These are phyloP conservation scores for Rubroshorea leprosula DNA, from an alignment of 345 rosid genomes.

Conservation along the genomic window DNA sequence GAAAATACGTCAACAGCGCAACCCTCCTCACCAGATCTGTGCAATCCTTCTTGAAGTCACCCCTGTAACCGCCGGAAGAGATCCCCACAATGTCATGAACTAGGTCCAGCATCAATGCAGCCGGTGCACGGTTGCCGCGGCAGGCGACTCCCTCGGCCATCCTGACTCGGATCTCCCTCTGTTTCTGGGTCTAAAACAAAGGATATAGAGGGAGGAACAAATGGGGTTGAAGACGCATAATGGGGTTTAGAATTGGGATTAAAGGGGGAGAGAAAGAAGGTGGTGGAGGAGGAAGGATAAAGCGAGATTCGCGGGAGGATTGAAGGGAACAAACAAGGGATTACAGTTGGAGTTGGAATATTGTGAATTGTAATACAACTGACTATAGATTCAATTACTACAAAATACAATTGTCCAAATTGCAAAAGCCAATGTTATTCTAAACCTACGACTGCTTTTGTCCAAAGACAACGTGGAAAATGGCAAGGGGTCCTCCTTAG, in stretches of 20 bases:
- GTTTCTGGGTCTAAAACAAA: background rate
- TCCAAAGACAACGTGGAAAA: background rate
- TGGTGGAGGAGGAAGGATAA: constrained; percentile 10
- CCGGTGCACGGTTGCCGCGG: constrained; percentile 21
- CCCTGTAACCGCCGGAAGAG: constrained; percentile 16
- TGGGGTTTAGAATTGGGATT: background rate
- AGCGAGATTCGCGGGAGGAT: constrained; percentile 41
- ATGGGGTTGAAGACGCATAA: background rate
- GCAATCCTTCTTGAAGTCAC: constrained; percentile 59
- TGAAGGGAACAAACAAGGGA: constrained; percentile 9
- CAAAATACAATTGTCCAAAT: too few species aligned
- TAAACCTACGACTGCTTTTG: background rate
- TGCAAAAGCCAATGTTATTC: too few species aligned
- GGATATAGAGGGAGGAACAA: background rate
- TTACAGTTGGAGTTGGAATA: constrained; percentile 52
- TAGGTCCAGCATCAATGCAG: constrained; percentile 17
- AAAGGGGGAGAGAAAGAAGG: background rate
- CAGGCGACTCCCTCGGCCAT: constrained; percentile 23
- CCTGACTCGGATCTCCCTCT: background rate
- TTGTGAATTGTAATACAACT: constrained; percentile 28
- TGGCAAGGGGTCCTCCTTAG: too few species aligned
- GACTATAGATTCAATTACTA: background rate
- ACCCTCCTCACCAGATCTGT: constrained; percentile 79
- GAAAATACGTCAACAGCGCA: constrained; percentile 53
- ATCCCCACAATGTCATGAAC: constrained; percentile 22